phyloP scores from a whole-genome alignment of 306 rosid species.

The Pyrus betulifolia region DNA sequence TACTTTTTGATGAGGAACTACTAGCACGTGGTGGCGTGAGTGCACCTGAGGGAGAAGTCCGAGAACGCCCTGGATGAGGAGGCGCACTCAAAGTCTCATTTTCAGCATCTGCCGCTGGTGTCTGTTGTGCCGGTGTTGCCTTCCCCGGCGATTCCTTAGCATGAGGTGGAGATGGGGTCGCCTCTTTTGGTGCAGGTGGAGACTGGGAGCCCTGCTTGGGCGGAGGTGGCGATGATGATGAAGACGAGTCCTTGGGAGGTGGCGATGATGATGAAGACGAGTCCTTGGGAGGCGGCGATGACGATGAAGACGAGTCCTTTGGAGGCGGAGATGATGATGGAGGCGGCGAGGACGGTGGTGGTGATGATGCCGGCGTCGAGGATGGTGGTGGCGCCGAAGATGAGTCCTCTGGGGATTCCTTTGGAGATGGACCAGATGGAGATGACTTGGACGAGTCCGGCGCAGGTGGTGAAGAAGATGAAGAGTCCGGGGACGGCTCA shows the following conservation, averaged over 20 bases:
- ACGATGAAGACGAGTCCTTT: background rate
- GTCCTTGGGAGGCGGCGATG: background rate
- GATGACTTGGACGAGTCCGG: background rate
- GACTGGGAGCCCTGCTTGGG: background rate
- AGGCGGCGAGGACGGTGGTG: conserved; percentile 13
- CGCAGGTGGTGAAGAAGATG: conserved; percentile 11
- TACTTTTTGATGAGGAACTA: background rate
- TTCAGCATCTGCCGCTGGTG: background rate
- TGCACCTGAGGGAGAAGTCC: background rate
- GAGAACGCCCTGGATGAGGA: background rate
- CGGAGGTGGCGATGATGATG: background rate
- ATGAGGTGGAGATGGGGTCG: background rate
- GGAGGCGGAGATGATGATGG: background rate
- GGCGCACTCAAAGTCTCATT: background rate
- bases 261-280: background rate
- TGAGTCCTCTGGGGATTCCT: background rate
- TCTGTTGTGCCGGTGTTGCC: background rate
- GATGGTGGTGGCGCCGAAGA: background rate
- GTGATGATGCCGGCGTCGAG: conserved; percentile 7
- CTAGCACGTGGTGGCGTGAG: background rate
- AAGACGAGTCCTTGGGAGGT: background rate
- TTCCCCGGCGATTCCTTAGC: background rate
- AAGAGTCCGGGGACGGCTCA: conserved; percentile 20
- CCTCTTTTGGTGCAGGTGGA: background rate
- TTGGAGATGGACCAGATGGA: background rate